Conservation (phyloP, 2,329 filamentous ascomycete species). For the Trichophyton mentagrophytes region DNA sequence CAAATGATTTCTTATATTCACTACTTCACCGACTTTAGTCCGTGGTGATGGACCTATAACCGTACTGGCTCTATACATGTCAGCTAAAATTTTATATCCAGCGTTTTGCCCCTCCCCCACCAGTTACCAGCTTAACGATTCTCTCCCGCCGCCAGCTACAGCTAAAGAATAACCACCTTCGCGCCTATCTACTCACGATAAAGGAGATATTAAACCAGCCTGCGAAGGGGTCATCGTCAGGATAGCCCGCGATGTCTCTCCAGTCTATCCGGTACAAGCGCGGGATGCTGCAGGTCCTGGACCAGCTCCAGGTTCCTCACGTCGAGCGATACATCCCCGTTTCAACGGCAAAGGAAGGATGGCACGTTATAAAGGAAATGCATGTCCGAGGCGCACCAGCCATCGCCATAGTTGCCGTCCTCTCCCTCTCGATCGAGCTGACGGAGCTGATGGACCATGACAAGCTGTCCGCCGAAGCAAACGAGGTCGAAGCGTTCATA, state of each 20-base stretch:
- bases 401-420: constrained; percentile 92
- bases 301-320: constrained; percentile 51
- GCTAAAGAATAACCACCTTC: background rate
- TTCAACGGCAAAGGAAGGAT: constrained; percentile 45
- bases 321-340: constrained; percentile 45
- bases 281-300: constrained; percentile 47
- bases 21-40: background rate
- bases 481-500: constrained; percentile 56
- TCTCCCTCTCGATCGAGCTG: constrained; percentile 78
- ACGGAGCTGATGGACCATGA: constrained; percentile 30
- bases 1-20: background rate
- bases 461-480: constrained; percentile 39
- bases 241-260: constrained; percentile 22
- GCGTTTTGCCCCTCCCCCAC: background rate
- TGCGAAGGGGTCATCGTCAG: background rate
- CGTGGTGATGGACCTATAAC: background rate
- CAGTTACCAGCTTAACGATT: background rate
- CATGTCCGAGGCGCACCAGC: constrained; percentile 66
- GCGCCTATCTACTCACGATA: background rate
- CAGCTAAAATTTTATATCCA: background rate
- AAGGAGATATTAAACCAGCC: background rate
- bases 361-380: constrained; percentile 56
- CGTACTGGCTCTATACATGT: background rate
- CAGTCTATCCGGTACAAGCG: constrained; percentile 49
- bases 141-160: background rate